phyloP scores from a whole-genome alignment of 2,329 filamentous ascomycete genomes.

The Trichoderma breve region DNA sequence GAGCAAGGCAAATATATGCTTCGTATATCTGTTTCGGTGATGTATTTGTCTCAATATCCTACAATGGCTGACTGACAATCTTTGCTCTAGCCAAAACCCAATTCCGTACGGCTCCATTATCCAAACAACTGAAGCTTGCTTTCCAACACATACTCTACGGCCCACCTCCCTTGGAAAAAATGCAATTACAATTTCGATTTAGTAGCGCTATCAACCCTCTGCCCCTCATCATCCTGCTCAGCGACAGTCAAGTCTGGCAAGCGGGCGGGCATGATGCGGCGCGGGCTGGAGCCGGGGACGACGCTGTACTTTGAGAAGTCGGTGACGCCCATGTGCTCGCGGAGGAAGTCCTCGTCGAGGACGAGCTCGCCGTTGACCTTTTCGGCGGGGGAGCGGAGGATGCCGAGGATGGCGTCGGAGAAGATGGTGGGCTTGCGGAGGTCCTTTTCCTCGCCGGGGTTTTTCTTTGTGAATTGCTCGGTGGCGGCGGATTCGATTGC shows the following conservation, averaged over 20 bases:
- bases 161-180: not conserved
- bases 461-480: conserved; percentile 45
- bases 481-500: conserved; percentile 77
- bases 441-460: conserved; percentile 51
- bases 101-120: not conserved
- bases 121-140: not conserved
- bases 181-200: conserved; percentile 39
- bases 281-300: conserved; percentile 60
- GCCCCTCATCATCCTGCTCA: conserved; percentile 79
- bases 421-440: conserved; percentile 72
- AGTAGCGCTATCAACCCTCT: conserved; percentile 63
- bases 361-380: conserved; percentile 69
- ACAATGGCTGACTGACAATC: not conserved
- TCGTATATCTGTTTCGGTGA: not conserved
- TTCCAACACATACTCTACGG: not conserved
- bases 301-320: conserved; percentile 74
- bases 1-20: not conserved
- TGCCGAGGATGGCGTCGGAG: conserved; percentile 73
- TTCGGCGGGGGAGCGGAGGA: conserved; percentile 59
- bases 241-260: conserved; percentile 69
- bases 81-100: not conserved
- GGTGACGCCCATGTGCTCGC: conserved; percentile 58
- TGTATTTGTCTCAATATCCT: not conserved
- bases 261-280: conserved; percentile 73
- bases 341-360: conserved; percentile 79